Evolutionary conservation across 106 monocot species (phyloP).

Genomic region (Alisma plantagoaquatica): DNA sequence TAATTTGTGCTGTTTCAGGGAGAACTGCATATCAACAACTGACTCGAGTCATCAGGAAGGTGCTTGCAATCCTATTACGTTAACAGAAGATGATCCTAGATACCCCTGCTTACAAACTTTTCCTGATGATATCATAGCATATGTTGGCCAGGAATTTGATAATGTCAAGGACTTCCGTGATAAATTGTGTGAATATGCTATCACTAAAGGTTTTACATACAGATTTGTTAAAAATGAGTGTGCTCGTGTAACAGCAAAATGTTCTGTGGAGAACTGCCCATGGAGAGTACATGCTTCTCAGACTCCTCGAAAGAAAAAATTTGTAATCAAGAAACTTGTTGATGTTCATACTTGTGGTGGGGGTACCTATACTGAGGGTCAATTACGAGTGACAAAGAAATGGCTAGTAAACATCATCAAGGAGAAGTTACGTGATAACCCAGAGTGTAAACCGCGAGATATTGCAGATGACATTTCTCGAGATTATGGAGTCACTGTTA

Average conservation of each 20-base stretch:
- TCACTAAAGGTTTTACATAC: constrained; percentile 69
- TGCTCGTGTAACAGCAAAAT: constrained; percentile 56
- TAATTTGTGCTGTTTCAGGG: too few relatives aligned
- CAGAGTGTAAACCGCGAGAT: constrained; percentile 61
- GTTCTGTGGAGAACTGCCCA: constrained; percentile 45
- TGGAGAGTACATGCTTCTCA: constrained; percentile 81
- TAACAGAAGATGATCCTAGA: constrained; percentile 11
- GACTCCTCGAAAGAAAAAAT: constrained; percentile 59
- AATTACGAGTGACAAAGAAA: constrained; percentile 49
- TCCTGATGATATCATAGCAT: constrained; percentile 42
- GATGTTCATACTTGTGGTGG: constrained; percentile 69
- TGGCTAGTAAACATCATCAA: constrained; percentile 71
- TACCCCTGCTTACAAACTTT: constrained; percentile 10
- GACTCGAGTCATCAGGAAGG: too few relatives aligned
- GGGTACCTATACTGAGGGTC: constrained; percentile 55
- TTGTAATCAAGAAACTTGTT: constrained; percentile 67
- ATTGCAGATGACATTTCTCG: constrained; percentile 54
- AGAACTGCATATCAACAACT: too few relatives aligned
- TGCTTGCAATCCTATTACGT: too few relatives aligned
- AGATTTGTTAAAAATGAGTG: constrained; percentile 70
- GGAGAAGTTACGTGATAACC: constrained; percentile 51
- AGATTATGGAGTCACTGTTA: constrained; percentile 57
- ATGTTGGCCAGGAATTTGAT: constrained; percentile 81
- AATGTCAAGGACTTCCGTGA: constrained; percentile 70
- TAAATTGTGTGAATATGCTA: constrained; percentile 63